Conservation (phyloP, 2,329 filamentous ascomycete species). For the Diplocarpon rosae region DNA sequence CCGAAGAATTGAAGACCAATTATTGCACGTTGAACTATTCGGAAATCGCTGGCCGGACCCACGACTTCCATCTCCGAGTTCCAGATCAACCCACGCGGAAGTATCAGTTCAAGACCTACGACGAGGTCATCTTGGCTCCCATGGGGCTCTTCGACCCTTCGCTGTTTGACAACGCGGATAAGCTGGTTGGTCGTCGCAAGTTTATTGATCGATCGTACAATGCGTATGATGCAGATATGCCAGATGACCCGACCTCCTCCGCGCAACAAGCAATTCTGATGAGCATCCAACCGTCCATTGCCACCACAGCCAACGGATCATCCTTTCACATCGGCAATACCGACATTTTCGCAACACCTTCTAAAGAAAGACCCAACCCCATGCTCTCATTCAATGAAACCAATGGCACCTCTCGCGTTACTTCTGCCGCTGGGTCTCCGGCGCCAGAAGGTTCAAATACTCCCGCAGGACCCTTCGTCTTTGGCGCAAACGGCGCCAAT, state of each 20-base stretch:
- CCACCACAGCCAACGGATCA: slow-evolving; percentile 30
- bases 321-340: slow-evolving; percentile 26
- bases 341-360: slow-evolving; percentile 43
- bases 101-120: slow-evolving; percentile 93
- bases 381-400: slow-evolving; percentile 47
- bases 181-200: slow-evolving; percentile 68
- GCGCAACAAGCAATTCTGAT: slow-evolving; percentile 64
- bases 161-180: slow-evolving; percentile 74
- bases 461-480: slow-evolving; percentile 47
- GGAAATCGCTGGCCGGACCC: slow-evolving; percentile 78
- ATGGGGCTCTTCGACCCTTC: slow-evolving; percentile 89
- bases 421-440: slow-evolving; percentile 76
- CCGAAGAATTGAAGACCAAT: slow-evolving; percentile 91
- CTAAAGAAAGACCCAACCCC: slow-evolving; percentile 52
- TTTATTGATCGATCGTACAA: slow-evolving; percentile 84
- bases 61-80: slow-evolving; percentile 82
- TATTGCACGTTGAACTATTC: slow-evolving; percentile 85
- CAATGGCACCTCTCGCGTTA: slow-evolving; percentile 66
- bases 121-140: slow-evolving; percentile 86
- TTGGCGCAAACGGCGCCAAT: slow-evolving; percentile 32
- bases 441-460: slow-evolving; percentile 67
- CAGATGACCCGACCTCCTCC: slow-evolving; percentile 79
- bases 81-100: slow-evolving; percentile 83
- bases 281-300: slow-evolving; percentile 49
- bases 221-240: slow-evolving; percentile 75